Conservation (phyloP, 2,329 filamentous ascomycete species). For the Cordyceps fumosorosea region DNA sequence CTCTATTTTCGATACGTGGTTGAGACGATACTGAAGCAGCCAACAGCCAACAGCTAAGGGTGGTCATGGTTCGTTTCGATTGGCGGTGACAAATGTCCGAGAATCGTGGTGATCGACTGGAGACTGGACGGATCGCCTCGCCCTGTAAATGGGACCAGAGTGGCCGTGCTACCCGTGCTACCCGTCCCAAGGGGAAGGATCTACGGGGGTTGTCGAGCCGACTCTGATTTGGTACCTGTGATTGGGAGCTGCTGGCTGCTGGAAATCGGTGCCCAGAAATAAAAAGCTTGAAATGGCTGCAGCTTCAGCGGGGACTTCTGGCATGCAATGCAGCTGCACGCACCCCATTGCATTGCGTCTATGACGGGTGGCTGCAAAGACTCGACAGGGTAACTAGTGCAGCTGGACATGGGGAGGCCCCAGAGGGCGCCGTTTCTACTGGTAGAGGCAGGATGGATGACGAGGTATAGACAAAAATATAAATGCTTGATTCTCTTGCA, state of each 20-base stretch:
- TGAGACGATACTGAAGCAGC: not conserved
- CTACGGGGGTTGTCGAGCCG: not conserved
- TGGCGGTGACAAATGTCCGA: not conserved
- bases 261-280: not conserved
- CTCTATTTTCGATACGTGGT: not conserved
- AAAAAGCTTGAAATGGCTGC: no score
- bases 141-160: not conserved
- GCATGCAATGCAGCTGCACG: not conserved
- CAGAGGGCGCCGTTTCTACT: not conserved
- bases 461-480: no score
- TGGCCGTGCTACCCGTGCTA: no score
- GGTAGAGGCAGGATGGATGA: not conserved
- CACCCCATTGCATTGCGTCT: not conserved
- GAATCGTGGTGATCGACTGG: not conserved
- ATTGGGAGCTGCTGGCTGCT: not conserved
- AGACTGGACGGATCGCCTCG: not conserved
- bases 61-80: not conserved
- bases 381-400: not conserved
- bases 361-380: not conserved
- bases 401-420: not conserved
- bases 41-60: not conserved
- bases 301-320: not conserved
- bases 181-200: not conserved
- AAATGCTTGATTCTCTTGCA: no score
- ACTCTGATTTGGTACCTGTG: no score